Evolutionary conservation across 495 filamentous ascomycete genomes (phyloP), one percentile per base, ranked within the genome.

Genomic region (Aspergillus nanangensis): DNA sequence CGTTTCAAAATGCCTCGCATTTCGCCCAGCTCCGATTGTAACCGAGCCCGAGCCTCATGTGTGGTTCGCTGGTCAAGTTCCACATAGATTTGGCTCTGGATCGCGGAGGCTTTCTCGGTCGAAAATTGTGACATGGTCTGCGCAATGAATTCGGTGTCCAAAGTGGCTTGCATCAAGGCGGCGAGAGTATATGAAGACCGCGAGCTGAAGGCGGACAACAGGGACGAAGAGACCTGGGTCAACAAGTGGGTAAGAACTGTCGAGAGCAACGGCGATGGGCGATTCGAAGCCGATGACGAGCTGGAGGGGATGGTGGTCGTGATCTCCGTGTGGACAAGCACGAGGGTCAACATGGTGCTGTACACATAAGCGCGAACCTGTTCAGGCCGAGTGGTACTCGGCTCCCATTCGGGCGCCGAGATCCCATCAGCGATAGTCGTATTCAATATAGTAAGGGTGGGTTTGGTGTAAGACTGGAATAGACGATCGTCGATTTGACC

Each of bases 71-170:
- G 71, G 57, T 98, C 93, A 20, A 98, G 67, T 67, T 89, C 86
- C 41, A 88, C 78, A 62, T 98, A 98, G 43, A 97, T 86, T 66
- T 87, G 75, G 52, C 85, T 86, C 68, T 96, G 91, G 32, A 83
- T 72, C 50, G 86, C 75, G 11, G 79, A 81, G 14, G 88, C 88
- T 41, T 83, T 76, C n/a, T 94, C 84, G 10, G 87, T 90, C 1
- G 88, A 90, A 58, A 90, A 98, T 45, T 87, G 82, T 45, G 77
- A 84, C 42, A 98, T 69, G 9, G 91, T 96, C 71, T 97, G 94
- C 4, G 90, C 88, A 27, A 96, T 83, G 66, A 97, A 98, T 65
- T 98, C 93, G 8, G 95, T 90, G 48, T 98, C 93, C 4, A 98
- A 76, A 0, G 94, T 97, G 2, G 94, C 94, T 66, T 97, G 94